Conservation (phyloP, 371 early-diverging fungal genomes). For the Syncephalastrum monosporum region DNA sequence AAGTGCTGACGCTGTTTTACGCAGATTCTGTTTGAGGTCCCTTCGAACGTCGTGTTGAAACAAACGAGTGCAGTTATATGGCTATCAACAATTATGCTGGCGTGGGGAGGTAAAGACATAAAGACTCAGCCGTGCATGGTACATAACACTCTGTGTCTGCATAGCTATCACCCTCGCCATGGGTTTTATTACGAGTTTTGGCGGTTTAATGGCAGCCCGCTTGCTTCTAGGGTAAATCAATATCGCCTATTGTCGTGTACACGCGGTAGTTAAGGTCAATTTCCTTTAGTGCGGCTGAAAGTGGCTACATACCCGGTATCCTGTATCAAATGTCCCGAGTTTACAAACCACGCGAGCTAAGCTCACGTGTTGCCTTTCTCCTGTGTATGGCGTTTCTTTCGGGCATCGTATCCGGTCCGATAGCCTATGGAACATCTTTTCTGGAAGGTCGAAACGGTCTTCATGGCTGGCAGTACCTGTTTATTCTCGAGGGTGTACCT, state of each 20-base stretch:
- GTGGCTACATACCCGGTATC: constrained; percentile 31
- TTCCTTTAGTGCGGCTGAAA: constrained; percentile 19
- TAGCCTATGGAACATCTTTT: constrained; percentile 30
- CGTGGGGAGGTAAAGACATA: constrained; percentile 30
- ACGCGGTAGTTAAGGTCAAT: not conserved
- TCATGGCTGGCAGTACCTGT: constrained; percentile 48
- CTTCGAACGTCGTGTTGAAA: constrained; percentile 40
- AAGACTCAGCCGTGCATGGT: no score
- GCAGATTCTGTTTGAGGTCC: constrained; percentile 46
- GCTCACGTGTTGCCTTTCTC: constrained; percentile 16
- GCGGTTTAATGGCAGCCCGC: constrained; percentile 20
- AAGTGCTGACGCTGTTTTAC: not conserved
- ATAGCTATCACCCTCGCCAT: constrained; percentile 14
- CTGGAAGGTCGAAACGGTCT: constrained; percentile 31
- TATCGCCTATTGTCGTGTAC: not conserved
- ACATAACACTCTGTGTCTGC: not conserved
- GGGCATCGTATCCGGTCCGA: constrained; percentile 21
- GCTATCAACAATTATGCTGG: constrained; percentile 44
- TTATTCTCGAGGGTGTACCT: constrained; percentile 39
- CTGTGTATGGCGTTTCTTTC: constrained; percentile 18
- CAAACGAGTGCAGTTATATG: constrained; percentile 34
- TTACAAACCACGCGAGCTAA: constrained; percentile 23
- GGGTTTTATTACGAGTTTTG: constrained; percentile 31
- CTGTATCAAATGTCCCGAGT: constrained; percentile 26
- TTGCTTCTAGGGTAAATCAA: constrained; percentile 28